These are phyloP conservation scores for Amanita thiersii DNA, from an alignment of 768 basidiomycete genomes.

Conservation along the genomic window DNA sequence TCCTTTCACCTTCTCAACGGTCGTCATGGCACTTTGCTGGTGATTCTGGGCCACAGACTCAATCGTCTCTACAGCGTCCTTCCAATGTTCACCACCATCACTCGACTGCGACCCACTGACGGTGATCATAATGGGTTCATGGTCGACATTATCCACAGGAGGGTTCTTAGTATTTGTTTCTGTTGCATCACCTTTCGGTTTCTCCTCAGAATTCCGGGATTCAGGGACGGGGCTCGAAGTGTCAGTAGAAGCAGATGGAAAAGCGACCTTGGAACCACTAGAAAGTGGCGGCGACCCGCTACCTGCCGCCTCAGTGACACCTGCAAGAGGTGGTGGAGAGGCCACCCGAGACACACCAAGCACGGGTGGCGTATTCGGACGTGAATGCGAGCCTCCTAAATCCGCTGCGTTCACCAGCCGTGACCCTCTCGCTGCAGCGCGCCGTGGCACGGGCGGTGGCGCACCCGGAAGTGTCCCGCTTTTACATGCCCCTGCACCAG, in stretches of 20 bases:
- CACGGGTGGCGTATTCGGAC: slow-evolving; percentile 3
- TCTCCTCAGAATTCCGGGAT: neutral
- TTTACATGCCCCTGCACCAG: neutral
- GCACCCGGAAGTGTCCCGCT: neutral
- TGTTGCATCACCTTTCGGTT: neutral
- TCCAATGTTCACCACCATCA: too few species aligned
- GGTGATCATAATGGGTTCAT: too few species aligned
- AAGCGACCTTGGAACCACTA: too few species aligned
- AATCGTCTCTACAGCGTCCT: too few species aligned
- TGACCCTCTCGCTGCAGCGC: slow-evolving; percentile 6
- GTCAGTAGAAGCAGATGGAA: too few species aligned
- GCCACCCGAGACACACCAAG: neutral
- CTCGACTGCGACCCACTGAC: too few species aligned
- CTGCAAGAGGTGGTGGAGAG: neutral
- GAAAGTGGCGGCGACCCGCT: too few species aligned
- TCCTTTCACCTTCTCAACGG: too few species aligned
- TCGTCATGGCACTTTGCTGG: too few species aligned
- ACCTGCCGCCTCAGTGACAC: neutral
- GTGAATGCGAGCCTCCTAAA: slow-evolving; percentile 5
- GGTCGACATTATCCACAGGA: neutral
- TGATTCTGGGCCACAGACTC: too few species aligned
- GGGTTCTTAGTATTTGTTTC: neutral
- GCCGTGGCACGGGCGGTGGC: slow-evolving; percentile 8
- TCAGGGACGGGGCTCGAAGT: too few species aligned
- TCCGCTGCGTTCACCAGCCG: neutral